Evolutionary conservation across 2,329 filamentous ascomycete genomes (phyloP).

Genomic region (Cercospora canescens): DNA sequence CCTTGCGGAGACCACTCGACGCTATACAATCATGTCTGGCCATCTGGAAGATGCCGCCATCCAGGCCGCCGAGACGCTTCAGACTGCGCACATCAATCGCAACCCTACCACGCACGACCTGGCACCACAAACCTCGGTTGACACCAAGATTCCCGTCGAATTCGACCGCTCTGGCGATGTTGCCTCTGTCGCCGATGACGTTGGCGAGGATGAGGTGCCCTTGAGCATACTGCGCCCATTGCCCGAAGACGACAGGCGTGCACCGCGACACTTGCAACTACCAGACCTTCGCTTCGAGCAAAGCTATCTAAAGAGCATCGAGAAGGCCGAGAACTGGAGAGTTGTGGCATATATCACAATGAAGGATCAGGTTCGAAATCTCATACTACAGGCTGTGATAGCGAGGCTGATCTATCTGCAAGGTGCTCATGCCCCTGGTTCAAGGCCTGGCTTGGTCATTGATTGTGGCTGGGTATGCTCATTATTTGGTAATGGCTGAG

Average conservation of each 20-base stretch:
- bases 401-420: background rate
- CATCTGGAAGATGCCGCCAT: slow-evolving; percentile 35
- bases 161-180: slow-evolving; percentile 40
- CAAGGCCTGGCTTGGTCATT: slow-evolving; percentile 92
- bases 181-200: slow-evolving; percentile 48
- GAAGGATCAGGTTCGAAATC: slow-evolving; percentile 71
- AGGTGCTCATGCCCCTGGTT: slow-evolving; percentile 82
- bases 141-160: slow-evolving; percentile 62
- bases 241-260: slow-evolving; percentile 63
- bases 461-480: slow-evolving; percentile 59
- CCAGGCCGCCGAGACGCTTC: slow-evolving; percentile 74
- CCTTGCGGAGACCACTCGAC: background rate
- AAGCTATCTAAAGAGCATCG: slow-evolving; percentile 91
- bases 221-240: slow-evolving; percentile 61
- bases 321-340: slow-evolving; percentile 75
- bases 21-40: slow-evolving; percentile 6
- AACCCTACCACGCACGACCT: slow-evolving; percentile 73
- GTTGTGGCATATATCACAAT: slow-evolving; percentile 80
- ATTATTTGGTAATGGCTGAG: background rate
- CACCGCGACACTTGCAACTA: slow-evolving; percentile 45
- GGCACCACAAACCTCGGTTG: slow-evolving; percentile 76
- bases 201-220: slow-evolving; percentile 67
- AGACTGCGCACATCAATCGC: slow-evolving; percentile 75
- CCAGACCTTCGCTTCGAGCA: slow-evolving; percentile 94
- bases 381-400: background rate